Conservation (phyloP, 768 basidiomycete genomes). For the Lentinula lateritia region DNA sequence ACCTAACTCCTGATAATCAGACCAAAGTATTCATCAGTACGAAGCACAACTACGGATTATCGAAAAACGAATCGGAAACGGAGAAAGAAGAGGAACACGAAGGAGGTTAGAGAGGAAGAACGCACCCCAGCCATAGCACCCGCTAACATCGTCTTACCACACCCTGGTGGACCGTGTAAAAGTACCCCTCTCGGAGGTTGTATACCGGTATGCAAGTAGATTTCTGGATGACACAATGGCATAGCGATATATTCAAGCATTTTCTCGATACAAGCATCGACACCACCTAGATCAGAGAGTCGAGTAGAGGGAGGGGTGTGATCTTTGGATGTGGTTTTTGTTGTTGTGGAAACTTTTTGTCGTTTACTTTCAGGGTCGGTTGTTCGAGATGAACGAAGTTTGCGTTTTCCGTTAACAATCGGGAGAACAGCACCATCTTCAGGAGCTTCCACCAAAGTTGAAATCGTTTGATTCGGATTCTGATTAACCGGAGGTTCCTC, state of each 20-base stretch:
- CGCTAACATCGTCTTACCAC: slow-evolving; percentile 92
- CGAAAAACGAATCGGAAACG: too few relatives aligned
- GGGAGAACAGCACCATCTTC: background rate
- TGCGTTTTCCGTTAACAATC: slow-evolving; percentile 48
- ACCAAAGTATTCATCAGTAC: background rate
- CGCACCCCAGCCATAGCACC: slow-evolving; percentile 90
- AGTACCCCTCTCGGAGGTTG: slow-evolving; percentile 90
- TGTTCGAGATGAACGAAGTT: slow-evolving; percentile 42
- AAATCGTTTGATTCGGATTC: background rate
- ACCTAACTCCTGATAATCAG: slow-evolving; percentile 66
- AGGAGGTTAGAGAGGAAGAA: background rate
- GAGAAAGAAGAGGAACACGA: too few relatives aligned
- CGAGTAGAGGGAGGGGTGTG: slow-evolving; percentile 69
- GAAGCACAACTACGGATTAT: too few relatives aligned
- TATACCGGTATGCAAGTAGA: slow-evolving; percentile 90
- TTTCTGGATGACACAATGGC: slow-evolving; percentile 92
- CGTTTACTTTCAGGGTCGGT: slow-evolving; percentile 53
- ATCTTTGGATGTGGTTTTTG: slow-evolving; percentile 46
- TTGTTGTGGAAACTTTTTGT: slow-evolving; percentile 29
- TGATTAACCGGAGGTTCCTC: slow-evolving; percentile 7
- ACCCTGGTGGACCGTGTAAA: slow-evolving; percentile 93
- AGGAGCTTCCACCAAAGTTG: too few relatives aligned
- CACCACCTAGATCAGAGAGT: slow-evolving; percentile 83
- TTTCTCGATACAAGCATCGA: slow-evolving; percentile 82
- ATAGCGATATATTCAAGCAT: slow-evolving; percentile 95